phyloP scores from a whole-genome alignment of 148 eudicot genomes.

The Dysphania ambrosioides region DNA sequence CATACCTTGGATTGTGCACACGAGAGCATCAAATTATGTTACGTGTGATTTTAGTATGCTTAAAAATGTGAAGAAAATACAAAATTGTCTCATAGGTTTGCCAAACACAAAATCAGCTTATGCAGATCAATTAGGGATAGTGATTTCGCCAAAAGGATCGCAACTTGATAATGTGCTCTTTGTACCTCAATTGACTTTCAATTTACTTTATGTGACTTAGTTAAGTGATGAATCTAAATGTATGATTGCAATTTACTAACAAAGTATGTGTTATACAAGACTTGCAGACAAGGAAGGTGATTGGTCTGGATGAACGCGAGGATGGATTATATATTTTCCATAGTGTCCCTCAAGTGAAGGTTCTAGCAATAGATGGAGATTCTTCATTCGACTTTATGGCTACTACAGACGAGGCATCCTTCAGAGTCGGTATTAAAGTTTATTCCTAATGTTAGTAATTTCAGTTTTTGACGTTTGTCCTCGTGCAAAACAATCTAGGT shows the following conservation, averaged over 20 bases:
- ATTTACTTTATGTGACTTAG: conserved; percentile 1
- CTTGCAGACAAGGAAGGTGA: neutral
- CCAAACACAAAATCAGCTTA: too few relatives aligned
- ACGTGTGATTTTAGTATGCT: too few relatives aligned
- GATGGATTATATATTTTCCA: neutral
- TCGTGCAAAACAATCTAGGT: neutral
- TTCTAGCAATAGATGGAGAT: too few relatives aligned
- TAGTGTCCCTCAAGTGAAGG: too few relatives aligned
- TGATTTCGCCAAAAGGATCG: too few relatives aligned
- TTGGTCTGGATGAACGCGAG: neutral
- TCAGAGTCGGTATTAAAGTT: neutral
- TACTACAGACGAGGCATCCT: neutral
- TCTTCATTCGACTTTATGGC: too few relatives aligned
- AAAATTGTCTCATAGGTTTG: too few relatives aligned
- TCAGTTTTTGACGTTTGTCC: neutral
- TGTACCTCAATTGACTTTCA: neutral
- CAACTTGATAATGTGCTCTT: neutral
- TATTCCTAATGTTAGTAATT: neutral
- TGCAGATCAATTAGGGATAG: neutral
- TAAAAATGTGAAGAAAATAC: too few relatives aligned
- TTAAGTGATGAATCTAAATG: neutral
- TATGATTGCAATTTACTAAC: too few relatives aligned
- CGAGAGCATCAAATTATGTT: too few relatives aligned
- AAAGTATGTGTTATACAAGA: conserved; percentile 12
- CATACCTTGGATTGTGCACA: too few relatives aligned